Conservation (phyloP, 345 rosid genomes). For the Isatis tinctoria region DNA sequence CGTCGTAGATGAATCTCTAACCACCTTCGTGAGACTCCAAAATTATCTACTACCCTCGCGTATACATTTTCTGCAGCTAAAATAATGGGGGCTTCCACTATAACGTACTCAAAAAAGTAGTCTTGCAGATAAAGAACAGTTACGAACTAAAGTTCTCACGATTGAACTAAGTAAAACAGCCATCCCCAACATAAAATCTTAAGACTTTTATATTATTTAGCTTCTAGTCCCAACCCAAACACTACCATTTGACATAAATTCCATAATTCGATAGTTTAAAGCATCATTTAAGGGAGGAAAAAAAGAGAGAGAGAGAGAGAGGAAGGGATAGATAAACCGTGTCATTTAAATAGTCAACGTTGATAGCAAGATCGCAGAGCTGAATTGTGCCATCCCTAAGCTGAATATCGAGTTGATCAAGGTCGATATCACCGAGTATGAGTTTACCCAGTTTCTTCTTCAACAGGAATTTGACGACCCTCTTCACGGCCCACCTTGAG, state of each 20-base stretch:
- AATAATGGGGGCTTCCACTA: neutral
- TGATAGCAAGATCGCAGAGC: constrained; percentile 79
- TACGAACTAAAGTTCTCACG: neutral
- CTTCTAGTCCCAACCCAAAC: neutral
- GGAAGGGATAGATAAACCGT: constrained; percentile 41
- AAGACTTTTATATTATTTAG: neutral
- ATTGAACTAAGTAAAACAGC: neutral
- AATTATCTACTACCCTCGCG: neutral
- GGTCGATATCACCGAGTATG: constrained; percentile 81
- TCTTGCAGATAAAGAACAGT: neutral
- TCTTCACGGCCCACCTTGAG: constrained; percentile 88
- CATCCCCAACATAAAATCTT: neutral
- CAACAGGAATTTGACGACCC: constrained; percentile 69
- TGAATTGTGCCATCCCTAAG: constrained; percentile 71
- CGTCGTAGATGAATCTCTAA: neutral
- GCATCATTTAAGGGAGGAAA: neutral
- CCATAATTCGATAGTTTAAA: neutral
- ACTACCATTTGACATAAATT: neutral
- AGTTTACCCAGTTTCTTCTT: constrained; percentile 92
- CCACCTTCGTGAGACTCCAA: neutral
- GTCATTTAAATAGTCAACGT: constrained; percentile 73
- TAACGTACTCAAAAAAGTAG: neutral
- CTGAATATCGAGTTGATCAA: constrained; percentile 92
- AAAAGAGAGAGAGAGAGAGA: neutral
- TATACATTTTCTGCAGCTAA: neutral